Base-by-base conservation (phyloP, 345 rosid genomes). In the Pistacia atlantica region DNA sequence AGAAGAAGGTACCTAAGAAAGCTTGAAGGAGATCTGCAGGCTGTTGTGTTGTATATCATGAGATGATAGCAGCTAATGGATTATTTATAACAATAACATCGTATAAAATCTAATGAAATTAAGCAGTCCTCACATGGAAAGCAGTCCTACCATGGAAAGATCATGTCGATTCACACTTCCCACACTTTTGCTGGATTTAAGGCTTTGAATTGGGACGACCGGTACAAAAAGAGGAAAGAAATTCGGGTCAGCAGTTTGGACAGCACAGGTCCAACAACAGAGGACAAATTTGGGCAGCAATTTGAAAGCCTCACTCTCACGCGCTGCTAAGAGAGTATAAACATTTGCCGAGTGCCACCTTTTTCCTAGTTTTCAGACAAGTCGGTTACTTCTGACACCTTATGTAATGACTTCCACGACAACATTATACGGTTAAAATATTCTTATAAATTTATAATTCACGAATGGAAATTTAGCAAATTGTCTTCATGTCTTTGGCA, bases 21-120 rank as follows among this genome's bases (percentile, higher is more conserved):
- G 33, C 55, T 71, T 8, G 45, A 9, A 61, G 66, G 56, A 61
- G 37, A 73, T 60, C 10, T 31, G 76, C 18, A 12, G 76, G 48
- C 28, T 48, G 35, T 65, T 16, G 54, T 25, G 0, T 2, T 45
- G 37, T 38, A 56, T 57, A 71, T 57, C 14, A 58, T 4, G 63
- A 56, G 25, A 35, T 11, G 49, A 18, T 68, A 64, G 9, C 14
- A 49, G 7, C 42, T 38, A 20, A 22, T 13, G 38, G 17, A 63
- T 67, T n/a, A 42, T 20, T 9, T 17, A 35, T 11, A 38, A n/a
- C 25, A 37, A 22, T n/a, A 38, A 54, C 20, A 35, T 8, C 16
- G 17, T 14, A 54, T 13, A 4, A 18, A 16, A 4, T 12, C 17
- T 54, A 1, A 54, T 4, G 25, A 25, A 25, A 25, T 25, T 25